Base-by-base conservation (phyloP, 2,329 filamentous ascomycete species). In the Xylogone sp. region DNA sequence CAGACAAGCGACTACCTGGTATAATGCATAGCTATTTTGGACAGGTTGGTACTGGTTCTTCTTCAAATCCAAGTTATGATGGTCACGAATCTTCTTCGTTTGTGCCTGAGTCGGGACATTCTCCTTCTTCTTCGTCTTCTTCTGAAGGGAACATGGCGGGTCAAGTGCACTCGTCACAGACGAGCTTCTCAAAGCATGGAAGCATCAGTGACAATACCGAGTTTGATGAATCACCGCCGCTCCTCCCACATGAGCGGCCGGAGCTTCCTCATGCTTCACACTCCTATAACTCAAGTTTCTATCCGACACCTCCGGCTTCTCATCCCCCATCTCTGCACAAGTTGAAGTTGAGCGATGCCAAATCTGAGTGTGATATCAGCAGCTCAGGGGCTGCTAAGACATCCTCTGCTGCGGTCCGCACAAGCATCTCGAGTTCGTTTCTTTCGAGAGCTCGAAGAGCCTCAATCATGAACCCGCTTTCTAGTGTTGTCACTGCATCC, bases 11-110 rank as follows among this genome's bases (percentile, higher is more conserved):
- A 74, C 79, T 96, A 68, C 94, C 94, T 62, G 90, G 91, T 69
- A 96, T 97, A 76, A 87, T 94, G 81, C 83, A 85, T 71, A 95
- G 87, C 79, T 97, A 94, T 80, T 96, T 97, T 82, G 88, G 87
- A 77, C 94, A 99, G 93, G 94, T 99, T 96, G 86, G 94, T 97
- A 82, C 82, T 79, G 83, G 82, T 77, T 83, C 85, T 84, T 80
- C 81, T 79, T 59, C 58, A 65, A 54, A 50, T 61, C 53, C 20
- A 22, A 44, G 59, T 46, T 55, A 58, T 61, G 59, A 56, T 59
- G 58, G 54, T 56, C 62, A 59, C 21, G 62, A 66, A 49, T 64
- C 62, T 51, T 56, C 59, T 55, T 53, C 55, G 43, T 27, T 56
- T 46, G 61, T 53, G 16, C 56, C 52, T 51, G 54, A 59, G 51